Evolutionary conservation across 805 yeast genomes (phyloP).

Genomic region (Monosporozyma unispora): DNA sequence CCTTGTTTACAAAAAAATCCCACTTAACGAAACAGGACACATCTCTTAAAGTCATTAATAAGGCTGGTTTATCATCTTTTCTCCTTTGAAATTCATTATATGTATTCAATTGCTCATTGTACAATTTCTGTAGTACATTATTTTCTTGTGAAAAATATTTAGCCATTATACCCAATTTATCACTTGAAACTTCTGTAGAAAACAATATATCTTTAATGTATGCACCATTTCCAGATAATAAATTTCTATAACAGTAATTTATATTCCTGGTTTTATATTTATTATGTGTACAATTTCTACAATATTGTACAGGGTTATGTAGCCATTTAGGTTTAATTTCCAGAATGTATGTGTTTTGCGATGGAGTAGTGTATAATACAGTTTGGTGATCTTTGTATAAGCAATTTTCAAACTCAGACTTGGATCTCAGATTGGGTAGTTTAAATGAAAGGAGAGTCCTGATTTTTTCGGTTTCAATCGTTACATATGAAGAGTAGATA

Average conservation of each 20-base stretch:
- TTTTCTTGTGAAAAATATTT: slow-evolving; percentile 14
- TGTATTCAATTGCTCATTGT: slow-evolving; percentile 17
- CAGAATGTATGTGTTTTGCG: slow-evolving; percentile 8
- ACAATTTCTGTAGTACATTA: slow-evolving; percentile 19
- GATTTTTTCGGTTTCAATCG: not conserved
- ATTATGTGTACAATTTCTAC: slow-evolving; percentile 28
- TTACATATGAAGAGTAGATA: slow-evolving; percentile 1
- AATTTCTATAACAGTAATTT: slow-evolving; percentile 17
- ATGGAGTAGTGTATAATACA: slow-evolving; percentile 9
- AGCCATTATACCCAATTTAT: slow-evolving; percentile 10
- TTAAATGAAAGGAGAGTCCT: not conserved
- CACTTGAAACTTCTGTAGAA: slow-evolving; percentile 6
- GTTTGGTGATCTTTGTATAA: slow-evolving; percentile 21
- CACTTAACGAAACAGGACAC: slow-evolving; percentile 30
- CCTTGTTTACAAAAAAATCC: slow-evolving; percentile 1
- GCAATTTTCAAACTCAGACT: not conserved
- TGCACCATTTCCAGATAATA: slow-evolving; percentile 6
- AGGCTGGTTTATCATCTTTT: slow-evolving; percentile 12
- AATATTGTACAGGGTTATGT: slow-evolving; percentile 12
- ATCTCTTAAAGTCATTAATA: slow-evolving; percentile 34
- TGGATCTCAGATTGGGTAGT: slow-evolving; percentile 15
- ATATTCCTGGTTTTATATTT: slow-evolving; percentile 14
- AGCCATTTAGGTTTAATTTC: slow-evolving; percentile 31
- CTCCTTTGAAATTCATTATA: not conserved
- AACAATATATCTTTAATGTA: slow-evolving; percentile 10